Evolutionary conservation across 352 stramenopile species (phyloP).

Genomic region (Peronospora tabacina): DNA sequence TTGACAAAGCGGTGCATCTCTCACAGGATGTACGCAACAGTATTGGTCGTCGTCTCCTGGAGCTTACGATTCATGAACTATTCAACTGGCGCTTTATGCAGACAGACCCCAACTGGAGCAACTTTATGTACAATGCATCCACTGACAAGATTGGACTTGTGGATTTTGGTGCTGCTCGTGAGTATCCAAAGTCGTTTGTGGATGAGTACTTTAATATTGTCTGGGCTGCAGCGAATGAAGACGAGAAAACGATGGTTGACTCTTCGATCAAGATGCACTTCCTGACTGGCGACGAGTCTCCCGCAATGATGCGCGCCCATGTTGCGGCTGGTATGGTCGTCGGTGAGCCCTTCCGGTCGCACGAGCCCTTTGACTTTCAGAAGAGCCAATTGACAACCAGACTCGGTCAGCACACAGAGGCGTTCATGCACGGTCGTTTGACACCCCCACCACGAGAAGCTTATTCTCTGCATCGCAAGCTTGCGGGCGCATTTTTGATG

Average conservation of each 20-base stretch:
- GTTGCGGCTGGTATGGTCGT: slow-evolving; percentile 95
- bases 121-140: slow-evolving; percentile 93
- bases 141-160: slow-evolving; percentile 87
- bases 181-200: slow-evolving; percentile 93
- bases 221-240: slow-evolving; percentile 92
- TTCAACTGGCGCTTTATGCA: slow-evolving; percentile 99
- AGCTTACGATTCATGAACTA: slow-evolving; percentile 95
- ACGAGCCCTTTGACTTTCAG: slow-evolving; percentile 95
- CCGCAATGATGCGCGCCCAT: slow-evolving; percentile 94
- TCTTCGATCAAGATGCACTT: slow-evolving; percentile 94
- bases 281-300: slow-evolving; percentile 95
- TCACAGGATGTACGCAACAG: slow-evolving; percentile 87
- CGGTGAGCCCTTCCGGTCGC: slow-evolving; percentile 92
- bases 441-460: slow-evolving; percentile 94
- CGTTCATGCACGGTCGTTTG: slow-evolving; percentile 92
- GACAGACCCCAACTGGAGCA: slow-evolving; percentile 98
- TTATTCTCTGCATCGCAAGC: slow-evolving; percentile 98
- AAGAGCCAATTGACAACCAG: slow-evolving; percentile 90
- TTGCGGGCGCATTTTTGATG: slow-evolving; percentile 96
- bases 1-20: slow-evolving; percentile 90
- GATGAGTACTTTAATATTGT: slow-evolving; percentile 97
- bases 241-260: slow-evolving; percentile 88
- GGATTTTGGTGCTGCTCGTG: slow-evolving; percentile 95
- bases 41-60: slow-evolving; percentile 90
- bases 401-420: slow-evolving; percentile 91